phyloP scores from a whole-genome alignment of 768 basidiomycete species.

The Collybia mongolica region DNA sequence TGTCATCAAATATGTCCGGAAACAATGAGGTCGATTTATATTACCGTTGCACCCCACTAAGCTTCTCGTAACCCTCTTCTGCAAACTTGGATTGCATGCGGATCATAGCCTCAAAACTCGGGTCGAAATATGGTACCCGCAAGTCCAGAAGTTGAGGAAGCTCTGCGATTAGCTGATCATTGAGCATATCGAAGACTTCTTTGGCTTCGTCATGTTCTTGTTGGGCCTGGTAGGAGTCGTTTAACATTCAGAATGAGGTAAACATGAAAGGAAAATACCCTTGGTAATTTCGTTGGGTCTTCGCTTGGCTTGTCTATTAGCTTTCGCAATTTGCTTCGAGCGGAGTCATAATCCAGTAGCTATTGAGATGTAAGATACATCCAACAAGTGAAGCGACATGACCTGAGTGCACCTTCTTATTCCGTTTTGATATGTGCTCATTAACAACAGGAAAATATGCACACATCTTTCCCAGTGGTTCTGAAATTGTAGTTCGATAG shows the following conservation, averaged over 20 bases:
- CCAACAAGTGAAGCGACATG: not conserved
- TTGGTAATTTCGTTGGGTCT: slow-evolving; percentile 88
- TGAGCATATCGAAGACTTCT: slow-evolving; percentile 91
- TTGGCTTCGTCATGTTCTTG: slow-evolving; percentile 95
- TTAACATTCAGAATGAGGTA: not conserved
- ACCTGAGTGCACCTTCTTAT: slow-evolving; percentile 77
- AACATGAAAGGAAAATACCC: slow-evolving; percentile 16
- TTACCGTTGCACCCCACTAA: slow-evolving; percentile 89
- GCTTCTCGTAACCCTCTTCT: slow-evolving; percentile 97
- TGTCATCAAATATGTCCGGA: not conserved
- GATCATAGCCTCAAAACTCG: slow-evolving; percentile 98
- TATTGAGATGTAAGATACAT: slow-evolving; percentile 25
- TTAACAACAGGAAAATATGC: slow-evolving; percentile 93
- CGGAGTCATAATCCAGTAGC: slow-evolving; percentile 95
- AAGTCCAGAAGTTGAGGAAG: slow-evolving; percentile 92
- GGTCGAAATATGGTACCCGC: slow-evolving; percentile 97
- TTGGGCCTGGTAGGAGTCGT: slow-evolving; percentile 63
- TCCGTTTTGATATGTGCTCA: slow-evolving; percentile 89
- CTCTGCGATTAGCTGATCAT: slow-evolving; percentile 88
- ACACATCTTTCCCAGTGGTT: slow-evolving; percentile 96
- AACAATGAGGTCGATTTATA: slow-evolving; percentile 10
- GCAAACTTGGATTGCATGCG: slow-evolving; percentile 97
- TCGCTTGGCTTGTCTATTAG: slow-evolving; percentile 90
- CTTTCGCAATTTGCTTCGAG: slow-evolving; percentile 88
- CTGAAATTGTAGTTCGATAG: slow-evolving; percentile 91